Evolutionary conservation across 1,139 yeast genomes (phyloP).

Genomic region (Candida neerlandica): DNA sequence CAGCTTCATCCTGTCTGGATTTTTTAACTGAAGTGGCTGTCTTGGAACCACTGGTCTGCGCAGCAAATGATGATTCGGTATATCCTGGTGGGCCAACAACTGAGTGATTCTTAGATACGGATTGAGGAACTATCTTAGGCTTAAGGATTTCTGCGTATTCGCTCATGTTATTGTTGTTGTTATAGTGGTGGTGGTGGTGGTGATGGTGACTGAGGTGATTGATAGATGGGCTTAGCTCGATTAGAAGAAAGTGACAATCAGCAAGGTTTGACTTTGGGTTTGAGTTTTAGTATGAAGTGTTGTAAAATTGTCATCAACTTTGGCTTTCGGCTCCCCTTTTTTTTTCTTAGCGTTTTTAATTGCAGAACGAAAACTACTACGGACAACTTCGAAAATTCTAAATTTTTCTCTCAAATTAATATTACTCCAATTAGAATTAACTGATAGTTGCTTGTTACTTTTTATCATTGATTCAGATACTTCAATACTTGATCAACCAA

Average conservation of each 20-base stretch:
- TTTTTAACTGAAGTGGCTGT: background rate
- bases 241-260: too few relatives aligned
- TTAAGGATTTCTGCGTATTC: slow-evolving; percentile 20
- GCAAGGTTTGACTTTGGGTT: too few relatives aligned
- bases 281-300: too few relatives aligned
- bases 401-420: background rate
- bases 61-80: slow-evolving; percentile 6
- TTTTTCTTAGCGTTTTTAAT: background rate
- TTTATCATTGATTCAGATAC: background rate
- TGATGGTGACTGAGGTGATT: too few relatives aligned
- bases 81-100: slow-evolving; percentile 25
- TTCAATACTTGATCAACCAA: background rate
- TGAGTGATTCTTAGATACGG: slow-evolving; percentile 11
- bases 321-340: background rate
- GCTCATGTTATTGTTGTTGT: background rate
- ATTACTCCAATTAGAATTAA: background rate
- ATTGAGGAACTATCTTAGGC: slow-evolving; percentile 18
- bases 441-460: background rate
- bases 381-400: background rate
- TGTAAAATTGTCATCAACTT: background rate
- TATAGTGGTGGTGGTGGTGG: too few relatives aligned
- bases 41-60: background rate
- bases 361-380: background rate
- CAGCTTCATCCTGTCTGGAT: slow-evolving; percentile 15
- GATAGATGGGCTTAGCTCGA: too few relatives aligned